Base-by-base conservation (phyloP, 2,329 filamentous ascomycete species). In the Arachnomyces sp. region DNA sequence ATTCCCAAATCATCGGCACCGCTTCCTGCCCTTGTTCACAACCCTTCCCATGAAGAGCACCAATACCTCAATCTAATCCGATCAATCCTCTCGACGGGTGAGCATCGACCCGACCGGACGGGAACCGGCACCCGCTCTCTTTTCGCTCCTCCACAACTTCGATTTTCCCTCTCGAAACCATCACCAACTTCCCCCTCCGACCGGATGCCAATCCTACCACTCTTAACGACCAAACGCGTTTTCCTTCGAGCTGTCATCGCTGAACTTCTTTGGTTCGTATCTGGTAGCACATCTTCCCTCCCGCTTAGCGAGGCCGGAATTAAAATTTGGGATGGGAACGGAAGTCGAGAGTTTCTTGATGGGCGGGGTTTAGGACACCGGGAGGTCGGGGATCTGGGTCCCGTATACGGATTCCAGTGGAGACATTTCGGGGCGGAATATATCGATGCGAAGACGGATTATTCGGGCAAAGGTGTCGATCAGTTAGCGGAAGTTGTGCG, bases 361-460 rank as follows among this genome's bases (percentile, higher is more conserved):
- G 81, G 73, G 47, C 76, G 92, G 1, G 90, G 90, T 0, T 75
- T 96, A 5, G 71, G 73, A 0, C 80, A 95, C 59, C 86, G 90
- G 44, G 86, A 79, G 38, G 84, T 82, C 14, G 92, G 92, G 49
- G 92, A 98, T 57, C 73, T 98, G 0, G 92, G 92, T 1, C 92
- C 92, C 21, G 89, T 96, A 0, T 98, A 98, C 60, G 92, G 92
- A 2, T 98, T 98, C 68, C 92, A 98, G 66, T 98, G 92, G 92
- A 84, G 92, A 3, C 90, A 96, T 65, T 98, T 98, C 56, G 92
- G 92, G 37, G 92, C 92, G 3, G 80, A 87, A 46, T 98, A 98
- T 61, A 70, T 81, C 13, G 84, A 90, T 56, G 75, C 82, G 11
- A 71, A 80, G 49, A 75, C 84, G 0, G 87, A 96, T 60, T 98